Evolutionary conservation across 148 eudicot genomes (phyloP), one percentile per base, ranked within the genome.

Genomic region (Chenopodium quinoa): DNA sequence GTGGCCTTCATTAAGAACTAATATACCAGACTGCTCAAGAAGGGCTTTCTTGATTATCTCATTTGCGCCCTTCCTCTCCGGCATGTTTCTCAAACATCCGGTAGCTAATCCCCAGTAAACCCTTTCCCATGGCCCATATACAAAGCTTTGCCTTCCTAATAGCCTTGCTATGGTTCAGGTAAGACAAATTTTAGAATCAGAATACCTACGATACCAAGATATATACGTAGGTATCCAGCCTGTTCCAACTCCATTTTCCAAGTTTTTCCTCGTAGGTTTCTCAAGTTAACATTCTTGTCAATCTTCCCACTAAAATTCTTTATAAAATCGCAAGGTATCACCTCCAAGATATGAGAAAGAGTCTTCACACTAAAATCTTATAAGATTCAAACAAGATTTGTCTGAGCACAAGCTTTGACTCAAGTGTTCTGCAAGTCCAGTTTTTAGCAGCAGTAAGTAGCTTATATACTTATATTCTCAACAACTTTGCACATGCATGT

Each of bases 1-100:
- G 80, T 97, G 99, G 2, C 95, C 93, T 80, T 93, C 94, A 75
- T 93, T 95, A 6, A 93, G 88, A 54, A 92, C 78, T 29, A 88
- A 34, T 1, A 92, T 65, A 16, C 89, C 86, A 0, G 97, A 88
- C 65, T 75, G 75, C 62, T 89, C 69, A 3, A 94, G 89, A 25
- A 97, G 87, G 25, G 80, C 72, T 25, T 79, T 78, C 78, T 90
- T 85, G 4, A 91, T 34, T 22, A 67, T 40, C 68, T 85, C 80
- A 63, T 81, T 83, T 4, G 52, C 70, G 52, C 54, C 32, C 17
- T 67, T 82, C 71, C 79, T 66, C 56, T 78, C 86, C 85, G 2
- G 87, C 89, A 2, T 94, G 81, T 75, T 79, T 83, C 81, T 85
- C 90, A 47, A 88, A 94, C 54, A 97, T 64, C 0, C 76, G 75